phyloP scores from a whole-genome alignment of 306 rosid genomes.

The Acacia crassicarpa region DNA sequence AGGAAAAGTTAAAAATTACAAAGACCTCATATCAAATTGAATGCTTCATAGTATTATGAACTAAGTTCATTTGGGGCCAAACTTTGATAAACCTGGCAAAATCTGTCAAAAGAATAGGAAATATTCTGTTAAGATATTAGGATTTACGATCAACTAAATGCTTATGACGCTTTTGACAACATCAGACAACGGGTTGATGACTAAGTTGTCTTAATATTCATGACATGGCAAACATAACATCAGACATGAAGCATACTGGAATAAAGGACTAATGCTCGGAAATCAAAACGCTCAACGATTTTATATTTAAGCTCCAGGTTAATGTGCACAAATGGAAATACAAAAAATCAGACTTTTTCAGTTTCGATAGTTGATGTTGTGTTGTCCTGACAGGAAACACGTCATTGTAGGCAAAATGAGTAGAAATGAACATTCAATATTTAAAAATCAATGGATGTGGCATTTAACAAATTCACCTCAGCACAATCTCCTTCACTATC shows the following conservation, averaged over 20 bases:
- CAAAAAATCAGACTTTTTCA: background rate
- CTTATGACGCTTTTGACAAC: background rate
- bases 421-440: background rate
- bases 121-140: background rate
- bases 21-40: background rate
- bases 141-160: background rate
- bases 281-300: background rate
- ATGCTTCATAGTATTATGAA: background rate
- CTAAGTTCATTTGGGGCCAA: background rate
- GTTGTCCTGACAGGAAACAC: background rate
- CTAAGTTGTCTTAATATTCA: background rate
- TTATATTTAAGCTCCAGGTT: background rate
- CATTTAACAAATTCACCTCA: conserved; percentile 49
- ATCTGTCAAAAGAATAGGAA: background rate
- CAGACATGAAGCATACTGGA: background rate
- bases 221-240: background rate
- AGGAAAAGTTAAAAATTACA: background rate
- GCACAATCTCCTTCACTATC: conserved; percentile 48
- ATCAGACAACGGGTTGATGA: background rate
- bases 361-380: background rate
- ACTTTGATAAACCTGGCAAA: background rate
- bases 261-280: background rate
- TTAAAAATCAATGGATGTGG: background rate
- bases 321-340: background rate
- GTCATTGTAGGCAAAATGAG: background rate